Evolutionary conservation across 1,139 yeast genomes (phyloP).

Genomic region (Pichia sp.): DNA sequence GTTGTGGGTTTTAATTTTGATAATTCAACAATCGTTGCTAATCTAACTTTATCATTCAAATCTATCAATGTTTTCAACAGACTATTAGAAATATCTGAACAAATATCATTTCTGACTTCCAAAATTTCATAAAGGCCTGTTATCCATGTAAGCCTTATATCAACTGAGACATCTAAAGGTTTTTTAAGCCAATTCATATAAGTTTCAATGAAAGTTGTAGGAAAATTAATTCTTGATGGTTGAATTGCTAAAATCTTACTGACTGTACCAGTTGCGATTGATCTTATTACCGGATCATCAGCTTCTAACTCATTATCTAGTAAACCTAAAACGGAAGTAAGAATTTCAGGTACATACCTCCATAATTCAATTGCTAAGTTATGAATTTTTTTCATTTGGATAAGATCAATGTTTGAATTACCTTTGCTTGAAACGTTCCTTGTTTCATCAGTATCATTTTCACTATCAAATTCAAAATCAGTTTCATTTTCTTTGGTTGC

Average conservation of each 20-base stretch:
- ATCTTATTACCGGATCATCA: conserved; percentile 57
- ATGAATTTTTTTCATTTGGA: conserved; percentile 53
- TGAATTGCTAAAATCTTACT: conserved; percentile 56
- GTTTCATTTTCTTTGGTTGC: conserved; percentile 30
- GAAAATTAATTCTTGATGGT: conserved; percentile 50
- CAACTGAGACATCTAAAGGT: conserved; percentile 58
- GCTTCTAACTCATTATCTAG: conserved; percentile 76
- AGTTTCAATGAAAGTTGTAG: conserved; percentile 50
- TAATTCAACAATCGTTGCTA: conserved; percentile 43
- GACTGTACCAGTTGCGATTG: conserved; percentile 65
- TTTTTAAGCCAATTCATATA: conserved; percentile 74
- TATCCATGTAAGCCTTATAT: conserved; percentile 67
- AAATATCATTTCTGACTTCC: conserved; percentile 42
- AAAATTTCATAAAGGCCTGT: conserved; percentile 46
- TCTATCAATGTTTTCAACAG: conserved; percentile 67
- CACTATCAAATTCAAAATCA: conserved; percentile 28
- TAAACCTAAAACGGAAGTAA: conserved; percentile 70
- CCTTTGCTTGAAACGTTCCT: background rate
- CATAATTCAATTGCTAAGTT: conserved; percentile 61
- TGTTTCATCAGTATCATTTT: conserved; percentile 8
- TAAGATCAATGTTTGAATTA: conserved; percentile 4
- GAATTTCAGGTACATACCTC: conserved; percentile 69
- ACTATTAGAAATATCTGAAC: conserved; percentile 49
- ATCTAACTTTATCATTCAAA: conserved; percentile 67
- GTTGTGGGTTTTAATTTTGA: conserved; percentile 15